phyloP scores from a whole-genome alignment of 176 grass and related monocot species.

The Poa pratensis region DNA sequence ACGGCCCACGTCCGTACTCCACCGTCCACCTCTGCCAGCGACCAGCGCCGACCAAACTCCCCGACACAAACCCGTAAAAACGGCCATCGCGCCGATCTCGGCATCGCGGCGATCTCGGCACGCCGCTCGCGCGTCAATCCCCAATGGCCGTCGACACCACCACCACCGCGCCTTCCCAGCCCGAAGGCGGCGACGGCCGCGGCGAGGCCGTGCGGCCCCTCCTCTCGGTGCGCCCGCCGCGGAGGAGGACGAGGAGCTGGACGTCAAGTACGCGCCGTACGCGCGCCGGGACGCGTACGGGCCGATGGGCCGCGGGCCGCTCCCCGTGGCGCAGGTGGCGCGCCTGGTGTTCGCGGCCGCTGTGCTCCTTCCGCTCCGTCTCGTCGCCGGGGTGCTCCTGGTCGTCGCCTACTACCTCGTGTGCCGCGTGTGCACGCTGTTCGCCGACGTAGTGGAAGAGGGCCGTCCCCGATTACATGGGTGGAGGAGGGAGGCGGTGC shows the following conservation, averaged over 20 bases:
- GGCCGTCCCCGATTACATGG: constrained; percentile 53
- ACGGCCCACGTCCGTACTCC: neutral
- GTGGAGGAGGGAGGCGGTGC: constrained; percentile 62
- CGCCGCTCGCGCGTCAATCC: neutral
- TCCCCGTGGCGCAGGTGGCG: constrained; percentile 38
- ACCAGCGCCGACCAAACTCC: constrained; percentile 39
- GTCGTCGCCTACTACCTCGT: constrained; percentile 70
- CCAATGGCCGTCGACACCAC: constrained; percentile 43
- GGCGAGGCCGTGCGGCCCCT: constrained; percentile 47
- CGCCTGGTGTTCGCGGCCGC: constrained; percentile 45
- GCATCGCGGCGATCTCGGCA: neutral
- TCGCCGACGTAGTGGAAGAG: constrained; percentile 35
- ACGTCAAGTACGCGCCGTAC: constrained; percentile 74
- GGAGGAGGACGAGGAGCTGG: constrained; percentile 54
- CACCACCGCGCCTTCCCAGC: constrained; percentile 15
- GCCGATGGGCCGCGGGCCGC: constrained; percentile 67
- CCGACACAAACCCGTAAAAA: constrained; percentile 3
- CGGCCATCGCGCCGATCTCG: constrained; percentile 25
- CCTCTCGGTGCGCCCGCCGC: constrained; percentile 16
- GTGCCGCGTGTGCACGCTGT: constrained; percentile 80
- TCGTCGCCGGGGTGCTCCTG: constrained; percentile 58
- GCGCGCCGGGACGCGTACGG: constrained; percentile 76
- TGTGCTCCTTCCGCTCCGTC: constrained; percentile 67
- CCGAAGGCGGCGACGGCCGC: constrained; percentile 11
- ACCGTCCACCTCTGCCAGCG: neutral